Conservation (phyloP, 148 eudicot species). For the Cornus florida region DNA sequence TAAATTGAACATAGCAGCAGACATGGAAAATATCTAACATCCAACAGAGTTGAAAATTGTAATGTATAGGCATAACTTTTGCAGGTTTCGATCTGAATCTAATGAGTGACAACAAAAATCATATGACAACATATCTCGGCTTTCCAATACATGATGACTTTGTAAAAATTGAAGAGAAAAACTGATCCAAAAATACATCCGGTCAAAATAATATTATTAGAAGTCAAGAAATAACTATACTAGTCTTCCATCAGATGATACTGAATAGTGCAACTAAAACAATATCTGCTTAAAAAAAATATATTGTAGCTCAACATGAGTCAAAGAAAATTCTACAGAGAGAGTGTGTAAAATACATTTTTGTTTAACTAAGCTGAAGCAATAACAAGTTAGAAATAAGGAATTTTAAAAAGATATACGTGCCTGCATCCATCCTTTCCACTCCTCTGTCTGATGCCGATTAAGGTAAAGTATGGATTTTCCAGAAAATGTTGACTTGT, state of each 20-base stretch:
- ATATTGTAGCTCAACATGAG: neutral
- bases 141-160: neutral
- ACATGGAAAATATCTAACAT: neutral
- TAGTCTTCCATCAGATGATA: neutral
- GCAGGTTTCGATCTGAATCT: neutral
- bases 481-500: constrained; percentile 83
- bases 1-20: neutral
- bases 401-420: constrained; percentile 20
- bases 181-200: neutral
- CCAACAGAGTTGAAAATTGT: neutral
- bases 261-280: no score
- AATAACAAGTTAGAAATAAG: neutral
- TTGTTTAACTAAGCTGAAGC: constrained; percentile 2
- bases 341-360: neutral
- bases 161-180: neutral
- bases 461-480: constrained; percentile 81
- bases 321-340: neutral
- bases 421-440: constrained; percentile 99
- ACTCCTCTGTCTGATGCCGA: constrained; percentile 95
- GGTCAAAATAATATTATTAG: neutral
- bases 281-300: neutral
- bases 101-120: neutral
- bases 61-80: neutral
- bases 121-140: neutral
- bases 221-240: neutral